Evolutionary conservation across 495 filamentous ascomycete species (phyloP).

Genomic region (Neurospora sp.): DNA sequence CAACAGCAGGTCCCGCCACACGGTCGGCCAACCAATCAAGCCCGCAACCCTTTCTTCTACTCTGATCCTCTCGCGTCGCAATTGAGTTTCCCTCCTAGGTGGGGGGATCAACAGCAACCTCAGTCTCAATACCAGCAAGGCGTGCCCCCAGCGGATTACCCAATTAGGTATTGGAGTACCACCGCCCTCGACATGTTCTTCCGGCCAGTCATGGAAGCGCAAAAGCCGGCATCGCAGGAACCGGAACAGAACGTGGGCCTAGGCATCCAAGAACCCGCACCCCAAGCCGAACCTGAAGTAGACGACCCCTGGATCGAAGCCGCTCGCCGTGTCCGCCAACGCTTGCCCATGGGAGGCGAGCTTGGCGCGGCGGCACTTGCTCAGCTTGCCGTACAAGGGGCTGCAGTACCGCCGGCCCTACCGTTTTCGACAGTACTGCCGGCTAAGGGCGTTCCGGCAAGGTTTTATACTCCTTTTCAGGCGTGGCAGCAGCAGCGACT

Average conservation of each 20-base stretch:
- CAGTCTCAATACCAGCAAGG: not conserved
- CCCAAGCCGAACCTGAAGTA: not conserved
- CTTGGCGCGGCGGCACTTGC: not conserved
- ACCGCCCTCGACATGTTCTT: not conserved
- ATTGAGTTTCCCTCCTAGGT: constrained; percentile 7
- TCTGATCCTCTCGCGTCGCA: constrained; percentile 6
- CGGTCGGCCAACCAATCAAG: not conserved
- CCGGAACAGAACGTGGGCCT: not conserved
- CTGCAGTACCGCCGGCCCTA: not conserved
- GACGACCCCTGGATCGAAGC: not conserved
- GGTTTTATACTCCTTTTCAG: not conserved
- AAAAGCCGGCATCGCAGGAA: not conserved
- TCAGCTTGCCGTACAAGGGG: not conserved
- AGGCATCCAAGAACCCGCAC: not conserved
- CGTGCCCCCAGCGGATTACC: not conserved
- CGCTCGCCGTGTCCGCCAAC: not conserved
- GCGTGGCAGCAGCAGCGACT: not conserved
- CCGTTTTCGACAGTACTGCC: not conserved
- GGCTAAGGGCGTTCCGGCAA: not conserved
- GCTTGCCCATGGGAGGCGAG: not conserved
- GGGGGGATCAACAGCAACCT: not conserved
- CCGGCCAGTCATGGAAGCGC: not conserved
- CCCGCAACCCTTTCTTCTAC: constrained; percentile 11
- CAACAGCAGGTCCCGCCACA: not conserved
- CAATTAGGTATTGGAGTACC: not conserved